Percentiles rank a stretch among this genome's conserved stretches.
Conservation (phyloP, 257 asterid genomes). For the Solanum commersonii region DNA sequence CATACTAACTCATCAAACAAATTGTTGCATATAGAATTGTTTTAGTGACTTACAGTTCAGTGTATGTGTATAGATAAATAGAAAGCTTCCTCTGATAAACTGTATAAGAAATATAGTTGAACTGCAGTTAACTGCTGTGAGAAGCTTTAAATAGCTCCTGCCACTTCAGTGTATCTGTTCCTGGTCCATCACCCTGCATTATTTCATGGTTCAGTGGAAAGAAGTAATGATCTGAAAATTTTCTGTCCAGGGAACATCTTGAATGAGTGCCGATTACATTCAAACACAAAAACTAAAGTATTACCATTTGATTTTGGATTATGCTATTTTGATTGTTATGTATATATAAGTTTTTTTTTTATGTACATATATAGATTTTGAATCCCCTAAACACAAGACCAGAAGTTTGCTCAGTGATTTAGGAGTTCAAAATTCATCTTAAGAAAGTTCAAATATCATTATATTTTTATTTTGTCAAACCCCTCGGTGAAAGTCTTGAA, state of each 20-base stretch:
- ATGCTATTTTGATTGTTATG: not conserved
- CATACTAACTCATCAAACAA: not conserved
- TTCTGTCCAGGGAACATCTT: too few relatives aligned
- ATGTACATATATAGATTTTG: not conserved
- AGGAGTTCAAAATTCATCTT: not conserved
- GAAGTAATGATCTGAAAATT: too few relatives aligned
- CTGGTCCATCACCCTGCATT: constrained; percentile 95
- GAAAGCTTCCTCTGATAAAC: not conserved
- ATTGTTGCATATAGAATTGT: not conserved
- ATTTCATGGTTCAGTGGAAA: not conserved
- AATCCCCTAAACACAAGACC: not conserved
- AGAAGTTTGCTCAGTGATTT: not conserved
- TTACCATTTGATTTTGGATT: not conserved
- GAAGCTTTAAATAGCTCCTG: constrained; percentile 56
- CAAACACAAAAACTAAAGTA: not conserved
- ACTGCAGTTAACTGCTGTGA: not conserved
- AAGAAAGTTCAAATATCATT: not conserved
- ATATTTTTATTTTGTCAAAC: not conserved
- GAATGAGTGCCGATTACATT: not conserved
- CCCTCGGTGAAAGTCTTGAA: not conserved
- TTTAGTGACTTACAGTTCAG: not conserved
- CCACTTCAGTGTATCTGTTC: constrained; percentile 68
- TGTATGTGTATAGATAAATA: not conserved
- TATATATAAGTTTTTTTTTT: not conserved
- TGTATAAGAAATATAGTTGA: not conserved